Evolutionary conservation across 2,329 filamentous ascomycete species (phyloP).

Genomic region (Stachybotrys echinatus): DNA sequence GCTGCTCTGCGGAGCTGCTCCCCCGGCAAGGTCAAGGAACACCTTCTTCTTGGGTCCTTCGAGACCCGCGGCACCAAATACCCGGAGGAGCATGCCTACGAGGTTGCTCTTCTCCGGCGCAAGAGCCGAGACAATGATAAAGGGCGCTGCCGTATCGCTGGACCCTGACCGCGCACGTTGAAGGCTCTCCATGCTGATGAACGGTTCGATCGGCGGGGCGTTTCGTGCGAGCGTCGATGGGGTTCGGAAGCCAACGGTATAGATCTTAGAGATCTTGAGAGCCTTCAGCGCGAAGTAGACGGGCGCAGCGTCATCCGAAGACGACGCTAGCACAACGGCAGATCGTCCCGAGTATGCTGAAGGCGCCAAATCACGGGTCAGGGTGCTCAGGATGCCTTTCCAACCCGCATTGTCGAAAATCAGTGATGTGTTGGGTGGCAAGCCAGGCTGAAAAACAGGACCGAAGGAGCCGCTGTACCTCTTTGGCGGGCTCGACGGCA

Average conservation of each 20-base stretch:
- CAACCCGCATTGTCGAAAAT: conserved; percentile 79
- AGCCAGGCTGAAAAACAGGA: conserved; percentile 21
- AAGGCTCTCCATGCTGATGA: conserved; percentile 66
- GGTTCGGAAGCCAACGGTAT: conserved; percentile 76
- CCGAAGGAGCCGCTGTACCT: conserved; percentile 21
- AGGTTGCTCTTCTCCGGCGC: conserved; percentile 73
- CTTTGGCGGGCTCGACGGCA: conserved; percentile 41
- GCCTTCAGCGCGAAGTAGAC: conserved; percentile 75
- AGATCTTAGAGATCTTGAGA: conserved; percentile 71
- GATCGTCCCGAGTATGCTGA: conserved; percentile 73
- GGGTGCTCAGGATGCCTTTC: conserved; percentile 77
- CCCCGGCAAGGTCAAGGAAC: conserved; percentile 72
- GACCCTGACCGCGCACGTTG: conserved; percentile 45
- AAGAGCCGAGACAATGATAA: conserved; percentile 75
- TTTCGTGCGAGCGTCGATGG: conserved; percentile 56
- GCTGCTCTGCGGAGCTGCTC: conserved; percentile 45
- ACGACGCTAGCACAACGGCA: conserved; percentile 69
- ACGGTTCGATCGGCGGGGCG: conserved; percentile 66
- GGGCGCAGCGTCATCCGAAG: conserved; percentile 70
- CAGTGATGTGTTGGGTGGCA: conserved; percentile 49
- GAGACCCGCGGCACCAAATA: conserved; percentile 49
- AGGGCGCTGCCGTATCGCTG: conserved; percentile 53
- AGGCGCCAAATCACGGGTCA: conserved; percentile 76
- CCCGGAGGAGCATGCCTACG: conserved; percentile 70
- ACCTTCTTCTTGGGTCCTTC: conserved; percentile 52